phyloP scores from a whole-genome alignment of 2,329 filamentous ascomycete species.

The Mycosphaerella sp. region DNA sequence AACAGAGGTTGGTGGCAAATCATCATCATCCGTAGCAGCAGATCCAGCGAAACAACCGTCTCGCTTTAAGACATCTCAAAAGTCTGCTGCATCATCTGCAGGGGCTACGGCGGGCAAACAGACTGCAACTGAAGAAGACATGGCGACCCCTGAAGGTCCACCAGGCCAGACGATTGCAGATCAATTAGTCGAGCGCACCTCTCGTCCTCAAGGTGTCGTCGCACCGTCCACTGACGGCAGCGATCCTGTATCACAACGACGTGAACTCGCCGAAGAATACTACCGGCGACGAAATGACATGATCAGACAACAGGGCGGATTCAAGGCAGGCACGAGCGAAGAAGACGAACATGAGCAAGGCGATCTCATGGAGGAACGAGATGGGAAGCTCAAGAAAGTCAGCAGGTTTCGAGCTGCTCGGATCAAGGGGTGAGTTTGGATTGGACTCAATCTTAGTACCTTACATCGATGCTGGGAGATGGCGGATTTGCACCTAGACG shows the following conservation, averaged over 20 bases:
- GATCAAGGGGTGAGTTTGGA: constrained; percentile 18
- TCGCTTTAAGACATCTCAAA: not conserved
- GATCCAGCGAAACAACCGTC: not conserved
- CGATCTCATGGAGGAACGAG: constrained; percentile 46
- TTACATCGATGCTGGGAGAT: no score
- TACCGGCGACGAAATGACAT: constrained; percentile 75
- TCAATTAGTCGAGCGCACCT: constrained; percentile 49
- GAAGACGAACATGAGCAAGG: constrained; percentile 62
- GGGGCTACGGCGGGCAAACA: not conserved
- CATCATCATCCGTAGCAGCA: not conserved
- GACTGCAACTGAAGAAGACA: not conserved
- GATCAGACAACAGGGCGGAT: constrained; percentile 77
- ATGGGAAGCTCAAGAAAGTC: constrained; percentile 36
- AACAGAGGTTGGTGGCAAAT: not conserved
- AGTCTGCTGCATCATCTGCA: not conserved
- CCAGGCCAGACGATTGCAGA: constrained; percentile 40
- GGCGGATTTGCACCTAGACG: no score
- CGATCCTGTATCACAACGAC: constrained; percentile 63
- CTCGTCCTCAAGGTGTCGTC: constrained; percentile 15
- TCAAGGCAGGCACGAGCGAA: constrained; percentile 51
- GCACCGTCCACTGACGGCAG: constrained; percentile 38
- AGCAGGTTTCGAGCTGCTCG: constrained; percentile 37
- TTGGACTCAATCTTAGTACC: no score
- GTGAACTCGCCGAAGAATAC: constrained; percentile 77
- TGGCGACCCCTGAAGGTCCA: constrained; percentile 17